Base-by-base conservation (phyloP, 441 rosid genomes). In the Erodium texanum region DNA sequence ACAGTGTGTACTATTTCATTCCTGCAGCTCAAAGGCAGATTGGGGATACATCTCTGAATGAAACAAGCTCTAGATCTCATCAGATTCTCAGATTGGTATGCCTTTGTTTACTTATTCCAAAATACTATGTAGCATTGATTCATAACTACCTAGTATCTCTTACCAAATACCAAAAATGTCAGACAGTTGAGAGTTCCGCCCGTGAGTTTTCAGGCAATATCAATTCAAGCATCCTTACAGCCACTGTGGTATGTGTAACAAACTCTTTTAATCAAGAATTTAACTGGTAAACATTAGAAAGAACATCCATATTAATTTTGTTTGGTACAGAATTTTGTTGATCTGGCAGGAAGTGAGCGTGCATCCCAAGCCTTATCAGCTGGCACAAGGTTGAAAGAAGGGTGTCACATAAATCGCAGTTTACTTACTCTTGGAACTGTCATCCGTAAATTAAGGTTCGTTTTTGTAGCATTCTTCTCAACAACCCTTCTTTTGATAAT, bases 301-400 rank as follows among this genome's bases (percentile, higher is more conserved):
- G 34, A 10, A 64, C 41, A 32, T 67, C 64, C 67, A 32, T 45
- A 45, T 24, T 65, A 34, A 66, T 64, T 74, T 24, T 77, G 73
- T 64, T 69, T 75, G 67, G 65, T 71, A 78, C 84, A 91, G 97
- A 93, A 91, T 79, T 89, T 93, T 69, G 79, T 91, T 69, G 99
- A 93, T 80, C 75, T 93, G 76, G 99, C 97, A 12, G 96, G 97
- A 66, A 91, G 99, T 76, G 99, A 93, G 81, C 96, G 91, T 27
- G 99, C 99, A 72, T 93, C 97, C 56, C 97, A 93, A 82, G 80
- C 99, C 63, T 70, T 89, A 66, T 87, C 97, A 45, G 81, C 91
- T 70, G 96, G 96, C 52, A 76, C 93, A 27, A 82, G 97, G 79
- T 86, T 91, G 78, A 91, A 93, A 80, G 97, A 93, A 78, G 96